A percentile compares a stretch with the other conserved stretches of the same genome.
Conservation (phyloP, 345 rosid species). For the Citrus australasica region DNA sequence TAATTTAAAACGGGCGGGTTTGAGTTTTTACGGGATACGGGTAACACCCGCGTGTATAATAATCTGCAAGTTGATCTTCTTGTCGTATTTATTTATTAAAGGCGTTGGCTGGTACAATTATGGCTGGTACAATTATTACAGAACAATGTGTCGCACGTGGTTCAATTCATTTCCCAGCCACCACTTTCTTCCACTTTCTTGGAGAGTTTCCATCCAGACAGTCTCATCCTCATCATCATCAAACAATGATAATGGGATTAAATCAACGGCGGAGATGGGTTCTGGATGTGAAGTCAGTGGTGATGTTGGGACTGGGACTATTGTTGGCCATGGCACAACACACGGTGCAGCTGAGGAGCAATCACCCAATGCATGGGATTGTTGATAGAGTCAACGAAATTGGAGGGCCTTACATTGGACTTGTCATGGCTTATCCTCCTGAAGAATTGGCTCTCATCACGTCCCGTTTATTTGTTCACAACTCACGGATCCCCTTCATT, state of each 20-base stretch:
- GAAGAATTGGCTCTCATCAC: constrained; percentile 24
- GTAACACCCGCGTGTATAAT: no score
- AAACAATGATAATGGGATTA: not conserved
- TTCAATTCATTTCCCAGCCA: not conserved
- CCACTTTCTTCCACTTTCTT: not conserved
- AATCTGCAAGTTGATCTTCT: no score
- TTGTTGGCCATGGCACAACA: constrained; percentile 11
- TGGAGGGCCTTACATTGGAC: constrained; percentile 30
- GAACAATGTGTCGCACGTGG: not conserved
- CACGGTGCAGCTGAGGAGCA: constrained; percentile 16
- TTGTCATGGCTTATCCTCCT: constrained; percentile 32
- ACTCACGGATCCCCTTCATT: constrained; percentile 8
- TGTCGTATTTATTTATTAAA: no score
- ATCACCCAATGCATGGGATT: constrained; percentile 10
- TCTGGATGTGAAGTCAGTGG: not conserved
- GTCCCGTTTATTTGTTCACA: constrained; percentile 27
- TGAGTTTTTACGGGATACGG: no score
- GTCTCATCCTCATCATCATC: not conserved
- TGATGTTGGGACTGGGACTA: not conserved
- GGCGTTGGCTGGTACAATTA: no score
- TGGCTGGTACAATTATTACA: no score
- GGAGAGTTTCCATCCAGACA: not conserved
- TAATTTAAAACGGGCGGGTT: no score
- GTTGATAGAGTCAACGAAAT: constrained; percentile 16
- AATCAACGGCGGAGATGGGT: not conserved